Evolutionary conservation across 352 stramenopile species (phyloP), one percentile per base, ranked within the genome.

Genomic region (Globisporangium orthogonon): DNA sequence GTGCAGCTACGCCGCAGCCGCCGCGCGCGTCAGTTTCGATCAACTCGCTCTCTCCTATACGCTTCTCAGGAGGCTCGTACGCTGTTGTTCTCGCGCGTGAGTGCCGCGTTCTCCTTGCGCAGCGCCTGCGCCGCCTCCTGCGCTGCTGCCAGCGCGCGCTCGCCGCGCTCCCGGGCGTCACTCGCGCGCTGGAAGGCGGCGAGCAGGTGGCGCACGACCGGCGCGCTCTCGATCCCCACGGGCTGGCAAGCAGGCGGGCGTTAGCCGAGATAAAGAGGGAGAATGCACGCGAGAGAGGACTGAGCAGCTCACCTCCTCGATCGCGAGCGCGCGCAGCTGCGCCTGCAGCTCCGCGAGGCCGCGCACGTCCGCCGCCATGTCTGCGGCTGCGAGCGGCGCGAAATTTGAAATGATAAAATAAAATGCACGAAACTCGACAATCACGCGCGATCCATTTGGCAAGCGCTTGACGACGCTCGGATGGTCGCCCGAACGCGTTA

Each of bases 21-120:
- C 41, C 5, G 4, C 43, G 43, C 23, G n/a, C 23, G 44, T 30
- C n/a, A 11, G 6, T 9, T 11, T 48, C 14, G 14, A 2, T 7
- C 31, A 37, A 7, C 31, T 37, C 5, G 31, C 31, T n/a, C n/a
- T n/a, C n/a, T n/a, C n/a, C n/a, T n/a, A n/a, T n/a, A n/a, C n/a
- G n/a, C n/a, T n/a, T n/a, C n/a, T n/a, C n/a, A n/a, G n/a, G n/a
- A n/a, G n/a, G n/a, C n/a, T 59, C 68, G 50, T 62, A 91, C 81
- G 54, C 68, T 91, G 65, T 91, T 89, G 70, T 89, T 91, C 57
- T 91, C 82, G 44, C 72, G 67, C 43, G 71, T 83, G 48, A 89
- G 70, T 58, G 81, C 71, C 44, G 76, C 78, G 56, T 87, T 91
- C 58, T 91, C 82, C 65, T 89, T 86, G 56, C 78, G 78, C 31